These are phyloP conservation scores for Plasmopara halstedii DNA, from an alignment of 352 stramenopile genomes.

Conservation along the genomic window DNA sequence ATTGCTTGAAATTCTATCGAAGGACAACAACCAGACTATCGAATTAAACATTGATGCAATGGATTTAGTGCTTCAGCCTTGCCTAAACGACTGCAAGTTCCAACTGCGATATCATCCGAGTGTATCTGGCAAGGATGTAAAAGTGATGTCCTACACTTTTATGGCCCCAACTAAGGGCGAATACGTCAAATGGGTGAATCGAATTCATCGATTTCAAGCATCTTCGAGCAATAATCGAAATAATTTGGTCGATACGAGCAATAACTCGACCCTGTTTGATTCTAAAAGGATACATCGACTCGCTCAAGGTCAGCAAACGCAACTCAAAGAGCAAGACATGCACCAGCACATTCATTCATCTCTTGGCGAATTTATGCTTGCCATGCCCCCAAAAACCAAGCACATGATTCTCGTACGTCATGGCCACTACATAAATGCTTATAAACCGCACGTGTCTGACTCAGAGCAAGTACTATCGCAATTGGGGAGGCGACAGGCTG, in stretches of 20 bases:
- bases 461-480: slow-evolving; percentile 71
- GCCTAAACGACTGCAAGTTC: slow-evolving; percentile 33
- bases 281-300: neutral
- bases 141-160: slow-evolving; percentile 29
- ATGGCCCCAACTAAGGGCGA: slow-evolving; percentile 20
- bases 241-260: neutral
- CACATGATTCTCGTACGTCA: slow-evolving; percentile 75
- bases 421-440: slow-evolving; percentile 77
- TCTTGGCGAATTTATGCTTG: slow-evolving; percentile 40
- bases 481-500: slow-evolving; percentile 67
- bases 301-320: neutral
- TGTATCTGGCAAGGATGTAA: slow-evolving; percentile 3
- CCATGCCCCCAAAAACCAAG: slow-evolving; percentile 47
- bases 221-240: neutral
- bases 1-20: slow-evolving; percentile 33
- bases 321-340: neutral
- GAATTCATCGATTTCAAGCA: slow-evolving; percentile 20
- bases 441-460: slow-evolving; percentile 46
- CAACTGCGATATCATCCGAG: slow-evolving; percentile 17
- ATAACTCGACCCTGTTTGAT: neutral
- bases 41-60: slow-evolving; percentile 29
- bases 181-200: slow-evolving; percentile 30
- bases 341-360: slow-evolving; percentile 13
- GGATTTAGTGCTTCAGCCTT: slow-evolving; percentile 29
- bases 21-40: slow-evolving; percentile 26